Evolutionary conservation across 1,284 basidiomycete species (phyloP), one percentile per base, ranked within the genome.

Genomic region (Sporisorium scitamineum): DNA sequence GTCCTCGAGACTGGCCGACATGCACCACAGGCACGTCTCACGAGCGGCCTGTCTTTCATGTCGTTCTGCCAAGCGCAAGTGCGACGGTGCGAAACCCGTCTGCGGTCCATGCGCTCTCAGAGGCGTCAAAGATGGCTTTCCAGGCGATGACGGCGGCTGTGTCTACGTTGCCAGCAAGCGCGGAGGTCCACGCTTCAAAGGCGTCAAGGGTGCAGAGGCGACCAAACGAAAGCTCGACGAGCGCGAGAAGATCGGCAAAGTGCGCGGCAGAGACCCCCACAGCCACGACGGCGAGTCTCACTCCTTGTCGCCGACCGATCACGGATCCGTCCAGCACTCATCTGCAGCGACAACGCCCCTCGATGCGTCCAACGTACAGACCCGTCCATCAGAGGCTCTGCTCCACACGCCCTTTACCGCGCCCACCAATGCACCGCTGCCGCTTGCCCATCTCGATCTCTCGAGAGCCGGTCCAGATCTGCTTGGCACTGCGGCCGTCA

Each of bases 101-200:
- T 82, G 80, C 52, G 77, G 79, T 1, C 80, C 73, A 2, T 82
- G 80, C 51, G 61, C 62, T 4, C 56, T 67, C 5, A 55, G 80
- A 45, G 80, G 79, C 39, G 72, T 80, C 61, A 71, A 74, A n/a
- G 70, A 68, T 13, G 77, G 61, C 53, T 54, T 54, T 24, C 54
- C 66, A 0, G 65, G 66, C 34, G 69, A 71, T 6, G 78, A 75
- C 27, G 79, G 79, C 22, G 77, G 72, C 26, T 82, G 80, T 44
- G 64, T 73, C 29, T 82, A 70, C 27, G 78, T 82, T 3, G 73
- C 79, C 16, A 76, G 71, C 57, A 80, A 79, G 53, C 67, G 80
- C 9, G 80, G 80, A 27, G 80, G 80, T 1, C 80, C 80, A 13
- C 61, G 80, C 16, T 80, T 77, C 74, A 82, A 82, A 64, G 80